These are phyloP conservation scores for Fusarium veterinarium DNA, from an alignment of 2,329 filamentous ascomycete species.

Conservation along the genomic window DNA sequence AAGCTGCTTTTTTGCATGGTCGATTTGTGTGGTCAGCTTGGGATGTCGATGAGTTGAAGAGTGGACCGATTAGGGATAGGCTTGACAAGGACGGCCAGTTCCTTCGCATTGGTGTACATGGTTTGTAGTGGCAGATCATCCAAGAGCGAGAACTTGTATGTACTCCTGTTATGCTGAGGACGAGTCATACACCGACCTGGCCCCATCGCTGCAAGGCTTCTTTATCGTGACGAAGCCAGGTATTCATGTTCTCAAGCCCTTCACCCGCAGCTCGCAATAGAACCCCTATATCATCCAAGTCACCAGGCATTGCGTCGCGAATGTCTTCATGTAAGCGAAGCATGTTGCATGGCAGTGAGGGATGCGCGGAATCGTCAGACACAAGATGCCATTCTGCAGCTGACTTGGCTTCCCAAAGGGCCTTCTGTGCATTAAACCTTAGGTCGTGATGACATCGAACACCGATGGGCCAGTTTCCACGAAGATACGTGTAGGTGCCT, in stretches of 20 bases:
- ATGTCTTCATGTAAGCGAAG: neutral
- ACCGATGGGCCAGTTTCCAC: neutral
- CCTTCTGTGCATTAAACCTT: neutral
- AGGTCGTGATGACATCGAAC: neutral
- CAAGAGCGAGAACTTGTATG: neutral
- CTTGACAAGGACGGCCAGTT: neutral
- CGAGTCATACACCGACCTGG: neutral
- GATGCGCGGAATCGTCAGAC: neutral
- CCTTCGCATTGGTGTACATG: conserved; percentile 4
- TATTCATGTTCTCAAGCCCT: neutral
- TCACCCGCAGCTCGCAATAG: neutral
- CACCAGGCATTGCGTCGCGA: neutral
- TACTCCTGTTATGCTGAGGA: neutral
- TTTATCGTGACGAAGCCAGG: neutral
- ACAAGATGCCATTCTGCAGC: neutral
- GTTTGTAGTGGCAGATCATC: neutral
- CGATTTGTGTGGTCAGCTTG: conserved; percentile 5
- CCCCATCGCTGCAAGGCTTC: neutral
- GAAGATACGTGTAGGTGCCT: neutral
- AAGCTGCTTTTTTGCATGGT: neutral
- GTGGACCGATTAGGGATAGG: neutral
- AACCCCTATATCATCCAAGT: neutral
- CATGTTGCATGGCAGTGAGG: neutral
- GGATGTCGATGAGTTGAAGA: conserved; percentile 12
- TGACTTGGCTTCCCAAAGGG: conserved; percentile 3